A percentile compares a stretch with the other conserved stretches of the same genome.
These are phyloP conservation scores for Fusarium heterosporum DNA, from an alignment of 2,329 filamentous ascomycete species.

Conservation along the genomic window DNA sequence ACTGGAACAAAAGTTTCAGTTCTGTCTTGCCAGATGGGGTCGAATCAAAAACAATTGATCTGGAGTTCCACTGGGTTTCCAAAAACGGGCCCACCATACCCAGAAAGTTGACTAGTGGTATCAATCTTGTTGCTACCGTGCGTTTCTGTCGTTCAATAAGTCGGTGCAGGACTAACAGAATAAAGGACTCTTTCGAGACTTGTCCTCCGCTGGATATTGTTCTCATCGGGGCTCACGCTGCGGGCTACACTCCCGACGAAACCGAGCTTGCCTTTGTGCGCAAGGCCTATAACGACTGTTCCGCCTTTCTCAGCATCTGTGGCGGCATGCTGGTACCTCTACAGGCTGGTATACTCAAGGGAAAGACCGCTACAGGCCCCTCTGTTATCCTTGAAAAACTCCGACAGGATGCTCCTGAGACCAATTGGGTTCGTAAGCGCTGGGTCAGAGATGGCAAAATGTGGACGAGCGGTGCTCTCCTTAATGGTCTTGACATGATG, in stretches of 20 bases:
- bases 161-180: neutral
- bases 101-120: constrained; percentile 43
- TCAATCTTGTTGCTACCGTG: constrained; percentile 49
- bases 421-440: constrained; percentile 55
- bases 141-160: neutral
- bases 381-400: constrained; percentile 46
- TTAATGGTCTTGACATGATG: constrained; percentile 54
- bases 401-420: constrained; percentile 44
- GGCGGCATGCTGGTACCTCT: constrained; percentile 51
- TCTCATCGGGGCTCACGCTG: constrained; percentile 54
- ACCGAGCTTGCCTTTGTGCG: constrained; percentile 53
- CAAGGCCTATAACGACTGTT: constrained; percentile 50
- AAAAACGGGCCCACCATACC: constrained; percentile 33
- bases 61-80: constrained; percentile 53
- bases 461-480: constrained; percentile 52
- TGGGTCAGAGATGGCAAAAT: constrained; percentile 53
- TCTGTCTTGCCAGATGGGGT: constrained; percentile 21
- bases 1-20: constrained; percentile 33
- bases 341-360: constrained; percentile 52
- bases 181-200: constrained; percentile 54
- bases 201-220: constrained; percentile 57
- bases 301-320: constrained; percentile 56
- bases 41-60: constrained; percentile 42
- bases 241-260: constrained; percentile 47
- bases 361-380: constrained; percentile 55